Evolutionary conservation across 495 filamentous ascomycete species (phyloP).

Genomic region (Trichocladium antarcticum): DNA sequence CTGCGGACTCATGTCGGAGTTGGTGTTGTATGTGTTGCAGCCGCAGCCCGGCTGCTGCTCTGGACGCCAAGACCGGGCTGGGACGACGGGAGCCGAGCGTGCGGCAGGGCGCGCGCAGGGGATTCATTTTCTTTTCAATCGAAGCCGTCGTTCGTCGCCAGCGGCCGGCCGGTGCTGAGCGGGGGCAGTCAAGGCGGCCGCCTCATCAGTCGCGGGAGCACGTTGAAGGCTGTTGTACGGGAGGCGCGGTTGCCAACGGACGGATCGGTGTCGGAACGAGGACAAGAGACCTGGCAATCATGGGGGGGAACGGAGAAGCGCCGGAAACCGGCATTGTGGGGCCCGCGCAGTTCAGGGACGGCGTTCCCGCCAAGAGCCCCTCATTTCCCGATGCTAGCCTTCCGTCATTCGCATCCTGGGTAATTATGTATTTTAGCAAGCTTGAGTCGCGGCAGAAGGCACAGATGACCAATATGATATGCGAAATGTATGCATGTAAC

Average conservation of each 20-base stretch:
- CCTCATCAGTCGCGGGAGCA: constrained; percentile 16
- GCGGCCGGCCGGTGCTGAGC: constrained; percentile 22
- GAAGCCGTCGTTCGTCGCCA: constrained; percentile 3
- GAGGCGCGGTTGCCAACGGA: neutral
- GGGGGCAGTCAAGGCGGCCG: constrained; percentile 16
- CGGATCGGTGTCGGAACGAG: too few relatives aligned
- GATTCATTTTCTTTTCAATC: constrained; percentile 13
- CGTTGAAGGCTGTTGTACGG: neutral
- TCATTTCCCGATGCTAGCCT: too few relatives aligned
- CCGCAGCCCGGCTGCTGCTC: constrained; percentile 1
- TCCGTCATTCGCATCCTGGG: too few relatives aligned
- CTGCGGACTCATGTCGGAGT: constrained; percentile 15
- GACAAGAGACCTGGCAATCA: neutral
- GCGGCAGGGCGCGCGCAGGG: constrained; percentile 11
- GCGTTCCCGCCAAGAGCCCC: too few relatives aligned
- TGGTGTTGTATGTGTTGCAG: constrained; percentile 7
- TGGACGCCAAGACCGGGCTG: constrained; percentile 3
- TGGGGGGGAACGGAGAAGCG: constrained; percentile 2
- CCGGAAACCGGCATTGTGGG: neutral
- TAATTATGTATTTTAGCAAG: too few relatives aligned
- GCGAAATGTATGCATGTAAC: too few relatives aligned
- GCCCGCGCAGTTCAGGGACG: too few relatives aligned
- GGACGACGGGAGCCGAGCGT: constrained; percentile 8
- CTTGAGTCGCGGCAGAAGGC: too few relatives aligned
- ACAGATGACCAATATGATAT: too few relatives aligned